phyloP scores from a whole-genome alignment of 306 rosid genomes.

The Dryas octopetala region DNA sequence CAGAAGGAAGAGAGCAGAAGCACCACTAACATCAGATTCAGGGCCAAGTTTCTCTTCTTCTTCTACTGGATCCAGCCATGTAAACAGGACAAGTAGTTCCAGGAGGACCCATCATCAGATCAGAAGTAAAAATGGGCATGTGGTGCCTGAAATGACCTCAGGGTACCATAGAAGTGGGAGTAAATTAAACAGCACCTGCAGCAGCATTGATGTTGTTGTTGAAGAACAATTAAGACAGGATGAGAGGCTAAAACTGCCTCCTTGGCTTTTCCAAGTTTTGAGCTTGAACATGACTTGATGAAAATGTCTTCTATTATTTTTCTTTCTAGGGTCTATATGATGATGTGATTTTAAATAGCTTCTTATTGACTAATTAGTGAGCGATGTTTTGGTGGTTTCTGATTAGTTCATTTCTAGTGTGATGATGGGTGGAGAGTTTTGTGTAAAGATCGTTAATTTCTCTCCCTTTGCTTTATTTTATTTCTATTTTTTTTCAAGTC shows the following conservation, averaged over 20 bases:
- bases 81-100: conserved; percentile 42
- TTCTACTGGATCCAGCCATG: conserved; percentile 72
- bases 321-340: conserved; percentile 26
- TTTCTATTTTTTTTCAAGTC: background rate
- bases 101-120: conserved; percentile 31
- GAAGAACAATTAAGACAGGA: conserved; percentile 54
- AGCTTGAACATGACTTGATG: conserved; percentile 54
- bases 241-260: conserved; percentile 55
- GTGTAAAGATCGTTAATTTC: conserved; percentile 28
- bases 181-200: conserved; percentile 13
- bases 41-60: conserved; percentile 64
- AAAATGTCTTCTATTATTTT: conserved; percentile 1
- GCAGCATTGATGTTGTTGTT: conserved; percentile 19
- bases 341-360: conserved; percentile 30
- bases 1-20: conserved; percentile 53
- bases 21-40: conserved; percentile 55
- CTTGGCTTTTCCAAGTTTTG: conserved; percentile 67
- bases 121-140: conserved; percentile 33
- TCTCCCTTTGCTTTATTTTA: background rate
- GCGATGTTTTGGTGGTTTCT: conserved; percentile 40
- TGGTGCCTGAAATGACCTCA: conserved; percentile 32
- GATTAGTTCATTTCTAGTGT: conserved; percentile 14
- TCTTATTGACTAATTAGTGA: conserved; percentile 43
- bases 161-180: conserved; percentile 33
- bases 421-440: conserved; percentile 42